These are phyloP conservation scores for Acacia acuminata DNA, from an alignment of 306 rosid species.

Conservation along the genomic window DNA sequence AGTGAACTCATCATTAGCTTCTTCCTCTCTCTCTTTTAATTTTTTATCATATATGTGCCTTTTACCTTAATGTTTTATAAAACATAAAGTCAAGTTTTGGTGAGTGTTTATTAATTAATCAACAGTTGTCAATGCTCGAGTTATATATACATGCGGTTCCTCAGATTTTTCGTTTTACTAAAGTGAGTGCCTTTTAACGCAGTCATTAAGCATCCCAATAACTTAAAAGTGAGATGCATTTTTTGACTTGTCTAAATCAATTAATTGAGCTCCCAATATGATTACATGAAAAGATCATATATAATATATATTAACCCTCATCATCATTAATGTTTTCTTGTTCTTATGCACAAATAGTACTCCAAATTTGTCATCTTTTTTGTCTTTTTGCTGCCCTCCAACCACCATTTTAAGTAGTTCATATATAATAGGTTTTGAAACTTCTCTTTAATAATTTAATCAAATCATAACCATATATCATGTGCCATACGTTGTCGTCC, in stretches of 20 bases:
- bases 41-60: no score
- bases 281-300: background rate
- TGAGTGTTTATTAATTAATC: background rate
- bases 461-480: background rate
- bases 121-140: conserved; percentile 1
- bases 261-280: conserved; percentile 17
- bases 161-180: background rate
- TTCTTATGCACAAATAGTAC: background rate
- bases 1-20: background rate
- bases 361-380: conserved; percentile 13
- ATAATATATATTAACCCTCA: background rate
- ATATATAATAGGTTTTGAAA: background rate
- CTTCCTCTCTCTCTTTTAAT: background rate
- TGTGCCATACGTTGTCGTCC: background rate
- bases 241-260: conserved; percentile 37
- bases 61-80: no score
- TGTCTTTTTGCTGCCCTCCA: background rate
- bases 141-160: conserved; percentile 3
- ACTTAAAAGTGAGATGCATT: conserved; percentile 1
- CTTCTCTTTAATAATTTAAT: background rate
- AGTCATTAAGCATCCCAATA: background rate
- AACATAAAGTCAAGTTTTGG: background rate
- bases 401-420: background rate
- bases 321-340: background rate
- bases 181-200: conserved; percentile 16